Evolutionary conservation across 176 grass and related monocot genomes (phyloP).

Genomic region (Phoenix roebelenii): DNA sequence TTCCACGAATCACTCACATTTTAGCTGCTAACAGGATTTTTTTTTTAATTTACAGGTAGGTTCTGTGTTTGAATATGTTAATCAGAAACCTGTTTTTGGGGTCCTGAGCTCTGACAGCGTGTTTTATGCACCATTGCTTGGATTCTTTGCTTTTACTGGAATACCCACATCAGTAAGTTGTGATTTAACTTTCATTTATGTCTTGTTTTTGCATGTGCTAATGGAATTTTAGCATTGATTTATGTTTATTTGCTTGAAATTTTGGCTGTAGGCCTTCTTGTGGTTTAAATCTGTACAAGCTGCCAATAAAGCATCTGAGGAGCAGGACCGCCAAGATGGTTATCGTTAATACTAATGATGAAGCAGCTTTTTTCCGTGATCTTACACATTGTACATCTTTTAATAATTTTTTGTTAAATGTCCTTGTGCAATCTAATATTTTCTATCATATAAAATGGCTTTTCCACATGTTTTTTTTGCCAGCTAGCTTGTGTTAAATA

Average conservation of each 20-base stretch:
- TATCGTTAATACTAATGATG: slow-evolving; percentile 22
- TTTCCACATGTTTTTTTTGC: no score
- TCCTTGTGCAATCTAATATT: no score
- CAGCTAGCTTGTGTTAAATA: no score
- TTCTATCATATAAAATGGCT: no score
- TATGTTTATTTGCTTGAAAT: slow-evolving; percentile 5
- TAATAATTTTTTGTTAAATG: no score
- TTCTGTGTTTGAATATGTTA: slow-evolving; percentile 86
- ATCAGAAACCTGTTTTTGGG: slow-evolving; percentile 76
- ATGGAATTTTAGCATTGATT: background rate
- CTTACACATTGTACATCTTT: no score
- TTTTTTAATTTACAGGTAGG: slow-evolving; percentile 41
- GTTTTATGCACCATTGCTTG: slow-evolving; percentile 74
- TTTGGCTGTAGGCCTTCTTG: slow-evolving; percentile 44
- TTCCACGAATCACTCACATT: background rate
- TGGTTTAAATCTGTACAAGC: slow-evolving; percentile 87
- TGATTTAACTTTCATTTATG: background rate
- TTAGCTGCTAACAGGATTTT: background rate
- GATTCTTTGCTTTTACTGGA: slow-evolving; percentile 92
- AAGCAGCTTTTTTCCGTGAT: no score
- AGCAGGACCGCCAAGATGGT: slow-evolving; percentile 75
- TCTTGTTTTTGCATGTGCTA: background rate
- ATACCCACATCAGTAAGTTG: slow-evolving; percentile 75
- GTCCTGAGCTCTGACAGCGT: slow-evolving; percentile 60
- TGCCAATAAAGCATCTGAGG: slow-evolving; percentile 74